Conservation (phyloP, 306 rosid genomes). For the Cucumis cinereus region DNA sequence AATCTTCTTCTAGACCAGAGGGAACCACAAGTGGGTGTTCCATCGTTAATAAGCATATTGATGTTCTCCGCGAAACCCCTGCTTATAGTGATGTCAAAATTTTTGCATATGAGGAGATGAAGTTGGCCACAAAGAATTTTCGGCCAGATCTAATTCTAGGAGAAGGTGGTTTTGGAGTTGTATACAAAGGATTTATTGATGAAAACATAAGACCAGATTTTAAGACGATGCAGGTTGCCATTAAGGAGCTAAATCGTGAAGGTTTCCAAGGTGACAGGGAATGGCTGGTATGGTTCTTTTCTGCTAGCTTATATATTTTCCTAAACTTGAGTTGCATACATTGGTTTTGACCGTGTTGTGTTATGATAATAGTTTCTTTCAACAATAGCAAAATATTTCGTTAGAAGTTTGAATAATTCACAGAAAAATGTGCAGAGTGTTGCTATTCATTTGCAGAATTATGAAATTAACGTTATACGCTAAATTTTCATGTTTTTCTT, state of each 20-base stretch:
- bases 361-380: not conserved
- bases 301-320: constrained; percentile 1
- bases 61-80: constrained; percentile 59
- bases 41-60: constrained; percentile 41
- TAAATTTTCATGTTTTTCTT: not conserved
- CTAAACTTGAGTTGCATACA: not conserved
- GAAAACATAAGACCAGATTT: constrained; percentile 51
- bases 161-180: constrained; percentile 97
- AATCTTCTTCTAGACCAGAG: constrained; percentile 11
- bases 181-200: constrained; percentile 80
- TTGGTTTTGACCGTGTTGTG: not conserved
- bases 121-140: constrained; percentile 61
- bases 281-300: constrained; percentile 66
- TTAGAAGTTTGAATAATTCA: not conserved
- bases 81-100: constrained; percentile 56
- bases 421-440: not conserved
- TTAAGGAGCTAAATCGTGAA: constrained; percentile 92
- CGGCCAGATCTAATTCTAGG: constrained; percentile 82
- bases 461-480: not conserved
- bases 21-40: constrained; percentile 12
- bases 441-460: not conserved
- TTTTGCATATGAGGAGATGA: constrained; percentile 61
- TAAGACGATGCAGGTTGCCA: constrained; percentile 56
- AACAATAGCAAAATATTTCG: not conserved
- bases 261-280: constrained; percentile 98